A percentile compares a stretch with the other conserved stretches of the same genome.
Conservation (phyloP, 352 stramenopile species). For the Pythium oligandrum region DNA sequence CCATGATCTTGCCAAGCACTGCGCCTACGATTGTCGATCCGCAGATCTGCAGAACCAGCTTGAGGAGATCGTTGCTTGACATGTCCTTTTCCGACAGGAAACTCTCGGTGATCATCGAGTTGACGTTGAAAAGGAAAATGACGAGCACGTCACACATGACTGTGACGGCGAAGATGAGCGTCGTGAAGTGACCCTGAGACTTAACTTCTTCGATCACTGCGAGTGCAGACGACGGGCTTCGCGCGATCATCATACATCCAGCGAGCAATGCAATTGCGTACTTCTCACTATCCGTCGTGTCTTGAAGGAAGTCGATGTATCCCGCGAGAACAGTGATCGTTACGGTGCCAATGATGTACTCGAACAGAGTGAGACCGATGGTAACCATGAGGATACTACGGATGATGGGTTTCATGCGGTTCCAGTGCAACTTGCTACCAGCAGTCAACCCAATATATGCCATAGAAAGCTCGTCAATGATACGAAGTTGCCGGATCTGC, state of each 20-base stretch:
- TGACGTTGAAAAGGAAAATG: slow-evolving; percentile 72
- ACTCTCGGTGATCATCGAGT: slow-evolving; percentile 62
- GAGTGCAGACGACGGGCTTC: slow-evolving; percentile 56
- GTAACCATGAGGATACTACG: slow-evolving; percentile 51
- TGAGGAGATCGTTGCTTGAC: slow-evolving; percentile 24
- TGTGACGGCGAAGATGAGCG: slow-evolving; percentile 58
- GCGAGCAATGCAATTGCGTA: slow-evolving; percentile 58
- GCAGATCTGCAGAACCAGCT: slow-evolving; percentile 38
- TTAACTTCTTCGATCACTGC: slow-evolving; percentile 67
- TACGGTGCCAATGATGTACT: slow-evolving; percentile 63
- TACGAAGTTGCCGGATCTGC: slow-evolving; percentile 43
- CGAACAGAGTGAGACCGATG: slow-evolving; percentile 41
- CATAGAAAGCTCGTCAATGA: slow-evolving; percentile 63
- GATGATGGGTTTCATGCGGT: slow-evolving; percentile 56
- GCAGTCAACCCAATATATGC: slow-evolving; percentile 63
- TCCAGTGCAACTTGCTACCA: slow-evolving; percentile 60
- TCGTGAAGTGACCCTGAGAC: slow-evolving; percentile 63
- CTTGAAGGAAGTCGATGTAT: slow-evolving; percentile 60
- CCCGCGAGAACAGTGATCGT: slow-evolving; percentile 53
- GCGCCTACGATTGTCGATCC: slow-evolving; percentile 43
- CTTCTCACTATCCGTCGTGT: slow-evolving; percentile 50
- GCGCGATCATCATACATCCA: slow-evolving; percentile 70
- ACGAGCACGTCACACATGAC: slow-evolving; percentile 70
- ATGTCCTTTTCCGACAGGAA: slow-evolving; percentile 54
- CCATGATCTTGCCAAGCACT: slow-evolving; percentile 50